Conservation (phyloP, 2,329 filamentous ascomycete species). For the Penicillium oxalicum region DNA sequence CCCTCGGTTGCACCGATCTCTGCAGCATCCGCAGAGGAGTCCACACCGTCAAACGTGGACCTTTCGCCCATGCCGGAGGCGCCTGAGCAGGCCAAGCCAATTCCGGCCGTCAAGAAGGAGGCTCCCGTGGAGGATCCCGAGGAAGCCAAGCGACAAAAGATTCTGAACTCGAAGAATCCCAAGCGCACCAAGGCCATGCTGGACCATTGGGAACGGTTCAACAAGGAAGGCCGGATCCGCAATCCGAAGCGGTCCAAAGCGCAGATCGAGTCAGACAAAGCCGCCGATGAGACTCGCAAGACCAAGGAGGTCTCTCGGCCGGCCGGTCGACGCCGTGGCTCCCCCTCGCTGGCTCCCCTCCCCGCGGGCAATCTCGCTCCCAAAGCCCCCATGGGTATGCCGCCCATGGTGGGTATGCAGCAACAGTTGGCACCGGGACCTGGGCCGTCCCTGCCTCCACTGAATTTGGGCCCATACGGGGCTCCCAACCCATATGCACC, state of each 20-base stretch:
- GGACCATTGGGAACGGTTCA: conserved; percentile 42
- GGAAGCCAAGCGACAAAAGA: conserved; percentile 33
- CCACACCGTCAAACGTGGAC: conserved; percentile 5
- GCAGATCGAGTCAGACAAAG: conserved; percentile 39
- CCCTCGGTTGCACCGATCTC: conserved; percentile 13
- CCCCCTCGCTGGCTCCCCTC: conserved; percentile 18
- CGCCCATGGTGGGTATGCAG: conserved; percentile 14
- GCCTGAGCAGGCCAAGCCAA: conserved; percentile 6
- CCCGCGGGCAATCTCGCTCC: conserved; percentile 17
- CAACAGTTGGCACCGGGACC: conserved; percentile 9
- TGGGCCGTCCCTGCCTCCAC: conserved; percentile 13
- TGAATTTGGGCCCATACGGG: conserved; percentile 14
- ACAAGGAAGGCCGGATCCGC: conserved; percentile 38
- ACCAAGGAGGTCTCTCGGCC: conserved; percentile 22
- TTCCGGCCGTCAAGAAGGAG: conserved; percentile 12
- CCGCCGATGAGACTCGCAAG: conserved; percentile 25
- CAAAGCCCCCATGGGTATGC: conserved; percentile 14
- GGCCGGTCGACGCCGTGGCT: conserved; percentile 22
- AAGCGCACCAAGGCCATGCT: conserved; percentile 42
- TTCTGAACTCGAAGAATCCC: conserved; percentile 41
- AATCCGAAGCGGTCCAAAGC: conserved; percentile 42
- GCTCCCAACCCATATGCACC: conserved; percentile 12
- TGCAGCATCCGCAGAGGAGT: conserved; percentile 5
- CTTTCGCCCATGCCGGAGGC: conserved; percentile 12
- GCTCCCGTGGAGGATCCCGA: conserved; percentile 23